Percentiles rank a stretch among this genome's conserved stretches.
phyloP scores from a whole-genome alignment of 805 yeast species.

The Vanderwaltozyma verrucispora region DNA sequence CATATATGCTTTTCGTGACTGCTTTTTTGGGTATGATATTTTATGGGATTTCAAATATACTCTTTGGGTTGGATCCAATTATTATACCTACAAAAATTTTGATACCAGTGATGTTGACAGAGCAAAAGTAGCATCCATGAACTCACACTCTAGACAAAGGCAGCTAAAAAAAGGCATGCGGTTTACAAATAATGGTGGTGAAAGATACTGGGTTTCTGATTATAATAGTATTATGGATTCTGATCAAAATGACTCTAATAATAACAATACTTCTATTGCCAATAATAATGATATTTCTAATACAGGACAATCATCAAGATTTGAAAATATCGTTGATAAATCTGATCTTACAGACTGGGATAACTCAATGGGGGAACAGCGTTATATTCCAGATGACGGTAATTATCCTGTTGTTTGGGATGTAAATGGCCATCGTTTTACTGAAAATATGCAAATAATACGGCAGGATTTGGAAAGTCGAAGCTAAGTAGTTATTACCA shows the following conservation, averaged over 20 bases:
- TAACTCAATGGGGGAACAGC: constrained; percentile 12
- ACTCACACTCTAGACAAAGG: constrained; percentile 50
- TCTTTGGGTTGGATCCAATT: constrained; percentile 50
- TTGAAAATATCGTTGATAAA: too few species aligned
- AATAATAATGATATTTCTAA: too few species aligned
- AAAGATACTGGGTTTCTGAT: constrained; percentile 64
- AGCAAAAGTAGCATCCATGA: constrained; percentile 49
- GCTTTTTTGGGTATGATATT: constrained; percentile 68
- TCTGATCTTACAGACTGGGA: constrained; percentile 15
- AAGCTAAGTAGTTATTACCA: too few species aligned
- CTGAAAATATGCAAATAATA: constrained; percentile 14
- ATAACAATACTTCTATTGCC: too few species aligned
- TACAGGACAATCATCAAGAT: background rate
- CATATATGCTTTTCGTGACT: constrained; percentile 60
- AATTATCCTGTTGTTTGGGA: constrained; percentile 28
- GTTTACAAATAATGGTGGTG: constrained; percentile 65
- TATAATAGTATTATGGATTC: constrained; percentile 12
- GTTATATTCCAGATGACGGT: constrained; percentile 24
- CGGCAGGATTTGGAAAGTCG: constrained; percentile 3
- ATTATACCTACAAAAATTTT: constrained; percentile 71
- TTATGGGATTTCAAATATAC: constrained; percentile 65
- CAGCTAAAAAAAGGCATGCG: constrained; percentile 77
- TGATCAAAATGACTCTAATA: background rate
- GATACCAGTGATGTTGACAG: constrained; percentile 59
- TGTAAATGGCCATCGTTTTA: constrained; percentile 19